phyloP scores from a whole-genome alignment of 371 early-diverging fungal species.

The Mucor sp. region DNA sequence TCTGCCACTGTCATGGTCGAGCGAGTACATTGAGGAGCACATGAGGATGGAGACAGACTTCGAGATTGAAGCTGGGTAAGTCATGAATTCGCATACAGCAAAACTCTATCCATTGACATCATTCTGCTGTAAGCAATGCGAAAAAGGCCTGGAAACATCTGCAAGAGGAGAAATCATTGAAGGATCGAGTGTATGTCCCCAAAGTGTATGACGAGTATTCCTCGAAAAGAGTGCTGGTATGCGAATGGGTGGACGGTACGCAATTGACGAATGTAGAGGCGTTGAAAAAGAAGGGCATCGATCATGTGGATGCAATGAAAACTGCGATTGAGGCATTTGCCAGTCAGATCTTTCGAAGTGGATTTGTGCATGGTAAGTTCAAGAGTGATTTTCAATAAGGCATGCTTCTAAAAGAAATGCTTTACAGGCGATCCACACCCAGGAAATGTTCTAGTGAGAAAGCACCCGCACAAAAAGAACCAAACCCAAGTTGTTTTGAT shows the following conservation, averaged over 20 bases:
- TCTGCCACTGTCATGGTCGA: slow-evolving; percentile 81
- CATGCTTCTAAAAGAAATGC: not conserved
- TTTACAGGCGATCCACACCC: slow-evolving; percentile 77
- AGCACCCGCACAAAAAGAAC: slow-evolving; percentile 57
- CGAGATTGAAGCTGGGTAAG: slow-evolving; percentile 68
- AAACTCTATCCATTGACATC: not conserved
- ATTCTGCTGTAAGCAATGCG: slow-evolving; percentile 55
- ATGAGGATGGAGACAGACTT: slow-evolving; percentile 85
- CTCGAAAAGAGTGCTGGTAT: slow-evolving; percentile 72
- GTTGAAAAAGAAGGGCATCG: slow-evolving; percentile 42
- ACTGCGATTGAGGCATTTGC: slow-evolving; percentile 83
- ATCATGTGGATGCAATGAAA: slow-evolving; percentile 67
- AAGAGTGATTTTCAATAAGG: not conserved
- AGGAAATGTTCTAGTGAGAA: slow-evolving; percentile 86
- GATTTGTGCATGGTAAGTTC: slow-evolving; percentile 80
- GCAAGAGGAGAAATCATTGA: slow-evolving; percentile 56
- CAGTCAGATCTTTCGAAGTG: slow-evolving; percentile 86
- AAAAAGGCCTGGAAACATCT: slow-evolving; percentile 62
- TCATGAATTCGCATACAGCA: not conserved
- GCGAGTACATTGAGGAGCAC: slow-evolving; percentile 77
- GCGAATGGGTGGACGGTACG: slow-evolving; percentile 87
- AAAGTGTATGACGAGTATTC: slow-evolving; percentile 78
- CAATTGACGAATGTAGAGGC: slow-evolving; percentile 59
- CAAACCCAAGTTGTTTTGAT: slow-evolving; percentile 69
- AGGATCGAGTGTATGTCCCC: slow-evolving; percentile 73